Conservation (phyloP, 139 green algal genomes). For the Yamagishiella unicocca region DNA sequence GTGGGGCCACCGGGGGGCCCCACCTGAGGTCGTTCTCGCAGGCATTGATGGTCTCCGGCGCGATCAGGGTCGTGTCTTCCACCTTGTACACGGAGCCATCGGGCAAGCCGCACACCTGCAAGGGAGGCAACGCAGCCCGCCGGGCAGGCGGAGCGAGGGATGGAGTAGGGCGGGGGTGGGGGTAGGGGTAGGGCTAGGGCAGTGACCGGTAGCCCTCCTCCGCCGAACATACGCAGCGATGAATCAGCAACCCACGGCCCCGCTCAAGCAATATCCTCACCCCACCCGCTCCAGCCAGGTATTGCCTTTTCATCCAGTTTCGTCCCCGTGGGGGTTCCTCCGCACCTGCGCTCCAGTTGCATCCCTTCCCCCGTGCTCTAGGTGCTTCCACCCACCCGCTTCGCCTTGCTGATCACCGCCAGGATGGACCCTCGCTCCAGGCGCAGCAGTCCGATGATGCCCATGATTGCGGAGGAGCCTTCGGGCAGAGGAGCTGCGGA, state of each 20-base stretch:
- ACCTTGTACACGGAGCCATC: conserved; percentile 27
- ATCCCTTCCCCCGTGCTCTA: not conserved
- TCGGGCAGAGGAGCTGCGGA: not conserved
- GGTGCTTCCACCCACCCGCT: not conserved
- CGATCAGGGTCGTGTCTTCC: not conserved
- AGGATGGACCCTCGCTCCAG: conserved; percentile 1
- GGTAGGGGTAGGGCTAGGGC: too few species aligned
- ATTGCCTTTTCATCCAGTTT: too few species aligned
- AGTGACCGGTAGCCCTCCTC: too few species aligned
- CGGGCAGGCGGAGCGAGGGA: not conserved
- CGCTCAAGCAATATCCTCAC: too few species aligned
- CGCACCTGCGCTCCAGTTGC: not conserved
- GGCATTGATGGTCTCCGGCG: not conserved
- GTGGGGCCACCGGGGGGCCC: too few species aligned
- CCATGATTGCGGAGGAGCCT: not conserved
- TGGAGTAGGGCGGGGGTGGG: too few species aligned
- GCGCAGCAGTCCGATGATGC: not conserved
- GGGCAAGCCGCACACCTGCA: not conserved
- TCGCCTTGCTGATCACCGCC: conserved; percentile 22
- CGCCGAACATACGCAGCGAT: too few species aligned
- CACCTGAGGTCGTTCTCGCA: conserved; percentile 16
- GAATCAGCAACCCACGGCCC: too few species aligned
- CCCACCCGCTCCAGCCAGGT: too few species aligned
- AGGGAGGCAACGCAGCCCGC: not conserved
- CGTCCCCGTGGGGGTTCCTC: too few species aligned